Percentiles rank a stretch among this genome's conserved stretches.
These are phyloP conservation scores for Musa itinerans DNA, from an alignment of 176 grass and related monocot genomes.

Conservation along the genomic window DNA sequence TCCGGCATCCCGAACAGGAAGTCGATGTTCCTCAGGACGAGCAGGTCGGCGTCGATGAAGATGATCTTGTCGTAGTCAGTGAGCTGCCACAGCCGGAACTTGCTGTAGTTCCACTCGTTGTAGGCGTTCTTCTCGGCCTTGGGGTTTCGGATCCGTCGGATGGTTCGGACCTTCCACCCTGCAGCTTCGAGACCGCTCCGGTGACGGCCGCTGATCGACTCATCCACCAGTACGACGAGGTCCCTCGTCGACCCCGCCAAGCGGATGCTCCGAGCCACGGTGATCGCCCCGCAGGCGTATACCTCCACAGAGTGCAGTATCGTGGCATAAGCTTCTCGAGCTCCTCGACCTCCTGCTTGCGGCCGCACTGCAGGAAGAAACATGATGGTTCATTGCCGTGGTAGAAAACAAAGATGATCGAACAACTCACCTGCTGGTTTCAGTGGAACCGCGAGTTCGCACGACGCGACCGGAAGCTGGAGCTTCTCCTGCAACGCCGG, in stretches of 20 bases:
- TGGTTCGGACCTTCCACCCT: conserved; percentile 87
- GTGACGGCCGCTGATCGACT: conserved; percentile 56
- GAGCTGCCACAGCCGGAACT: conserved; percentile 89
- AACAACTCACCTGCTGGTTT: neutral
- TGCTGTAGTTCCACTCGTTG: conserved; percentile 99
- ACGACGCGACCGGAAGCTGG: neutral
- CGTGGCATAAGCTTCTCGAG: neutral
- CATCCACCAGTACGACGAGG: conserved; percentile 80
- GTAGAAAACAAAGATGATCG: neutral
- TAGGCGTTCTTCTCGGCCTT: conserved; percentile 79
- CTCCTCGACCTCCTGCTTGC: neutral
- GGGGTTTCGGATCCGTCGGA: conserved; percentile 73
- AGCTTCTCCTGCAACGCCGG: neutral
- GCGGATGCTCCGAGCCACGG: neutral
- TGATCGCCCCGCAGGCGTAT: neutral
- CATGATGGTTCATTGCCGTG: neutral
- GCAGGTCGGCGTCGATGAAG: conserved; percentile 83
- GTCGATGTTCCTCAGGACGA: conserved; percentile 78
- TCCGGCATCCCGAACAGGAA: conserved; percentile 82
- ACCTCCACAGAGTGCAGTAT: neutral
- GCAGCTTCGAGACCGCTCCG: conserved; percentile 63
- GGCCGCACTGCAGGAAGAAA: neutral
- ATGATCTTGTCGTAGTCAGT: conserved; percentile 96
- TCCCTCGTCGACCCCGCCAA: conserved; percentile 21
- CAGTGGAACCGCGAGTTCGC: neutral